phyloP scores from a whole-genome alignment of 805 yeast species.

The Metschnikowia dekortorum region DNA sequence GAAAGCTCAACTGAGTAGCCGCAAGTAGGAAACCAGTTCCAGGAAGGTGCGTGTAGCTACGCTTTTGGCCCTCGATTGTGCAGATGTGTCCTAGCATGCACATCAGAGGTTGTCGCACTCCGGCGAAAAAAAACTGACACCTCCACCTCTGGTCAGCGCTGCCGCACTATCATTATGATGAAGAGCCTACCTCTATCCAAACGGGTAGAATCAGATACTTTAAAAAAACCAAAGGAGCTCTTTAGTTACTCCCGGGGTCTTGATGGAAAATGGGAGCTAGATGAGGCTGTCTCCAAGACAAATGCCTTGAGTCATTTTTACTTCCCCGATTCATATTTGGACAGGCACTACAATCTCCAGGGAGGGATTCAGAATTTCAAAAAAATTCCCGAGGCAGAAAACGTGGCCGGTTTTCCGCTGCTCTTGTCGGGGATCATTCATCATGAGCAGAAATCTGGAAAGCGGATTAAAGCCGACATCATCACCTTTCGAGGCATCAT shows the following conservation, averaged over 20 bases:
- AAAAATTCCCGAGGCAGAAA: constrained; percentile 51
- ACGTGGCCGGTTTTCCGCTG: constrained; percentile 52
- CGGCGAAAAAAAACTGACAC: neutral
- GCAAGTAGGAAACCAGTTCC: neutral
- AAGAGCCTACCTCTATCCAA: constrained; percentile 40
- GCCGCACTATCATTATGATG: constrained; percentile 16
- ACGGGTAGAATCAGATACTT: constrained; percentile 59
- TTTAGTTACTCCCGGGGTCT: constrained; percentile 58
- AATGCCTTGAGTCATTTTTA: constrained; percentile 65
- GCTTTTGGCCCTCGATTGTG: neutral
- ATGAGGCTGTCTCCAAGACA: constrained; percentile 45
- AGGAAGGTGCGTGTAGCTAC: neutral
- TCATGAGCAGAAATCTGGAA: constrained; percentile 47
- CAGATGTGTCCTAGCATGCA: neutral
- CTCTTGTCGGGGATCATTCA: constrained; percentile 51
- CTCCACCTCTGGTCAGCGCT: neutral
- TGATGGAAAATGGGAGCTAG: constrained; percentile 41
- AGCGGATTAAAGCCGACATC: constrained; percentile 57
- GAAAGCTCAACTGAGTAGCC: neutral
- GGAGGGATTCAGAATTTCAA: constrained; percentile 61
- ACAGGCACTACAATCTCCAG: constrained; percentile 55
- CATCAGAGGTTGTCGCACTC: constrained; percentile 2
- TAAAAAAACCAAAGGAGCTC: constrained; percentile 84
- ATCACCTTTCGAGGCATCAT: constrained; percentile 83
- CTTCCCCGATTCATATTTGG: constrained; percentile 69